A percentile compares a stretch with the other conserved stretches of the same genome.
These are phyloP conservation scores for Neonectria punicea DNA, from an alignment of 2,329 filamentous ascomycete genomes.

Conservation along the genomic window DNA sequence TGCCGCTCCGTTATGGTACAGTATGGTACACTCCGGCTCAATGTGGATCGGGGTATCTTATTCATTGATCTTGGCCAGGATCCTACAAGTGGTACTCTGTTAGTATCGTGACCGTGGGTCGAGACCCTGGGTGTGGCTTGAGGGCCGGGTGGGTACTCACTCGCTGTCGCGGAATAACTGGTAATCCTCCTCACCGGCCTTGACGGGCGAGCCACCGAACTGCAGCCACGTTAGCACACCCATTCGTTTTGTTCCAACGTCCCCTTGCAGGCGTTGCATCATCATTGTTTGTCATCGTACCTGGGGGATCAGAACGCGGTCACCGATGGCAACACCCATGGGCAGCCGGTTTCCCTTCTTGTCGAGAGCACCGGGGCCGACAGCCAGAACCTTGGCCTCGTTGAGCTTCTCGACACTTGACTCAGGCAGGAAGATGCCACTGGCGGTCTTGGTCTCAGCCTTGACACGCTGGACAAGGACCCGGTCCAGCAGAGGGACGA, in stretches of 20 bases:
- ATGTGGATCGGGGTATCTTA: slow-evolving; percentile 55
- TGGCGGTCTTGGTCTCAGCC: slow-evolving; percentile 94
- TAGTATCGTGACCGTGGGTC: slow-evolving; percentile 13
- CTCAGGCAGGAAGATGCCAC: slow-evolving; percentile 97
- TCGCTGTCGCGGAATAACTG: slow-evolving; percentile 97
- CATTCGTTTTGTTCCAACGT: not conserved
- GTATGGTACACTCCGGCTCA: slow-evolving; percentile 48
- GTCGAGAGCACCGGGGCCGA: slow-evolving; percentile 88
- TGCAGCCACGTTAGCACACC: slow-evolving; percentile 53
- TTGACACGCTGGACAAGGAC: slow-evolving; percentile 98
- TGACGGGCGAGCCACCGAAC: slow-evolving; percentile 95
- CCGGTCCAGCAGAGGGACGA: slow-evolving; percentile 95
- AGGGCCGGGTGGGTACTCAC: slow-evolving; percentile 67
- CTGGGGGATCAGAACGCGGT: slow-evolving; percentile 96
- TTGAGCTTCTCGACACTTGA: slow-evolving; percentile 97
- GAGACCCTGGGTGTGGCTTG: not conserved
- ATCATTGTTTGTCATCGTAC: slow-evolving; percentile 56
- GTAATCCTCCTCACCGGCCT: slow-evolving; percentile 97
- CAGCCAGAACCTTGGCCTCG: slow-evolving; percentile 94
- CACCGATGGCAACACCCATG: slow-evolving; percentile 84
- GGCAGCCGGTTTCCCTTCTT: slow-evolving; percentile 89
- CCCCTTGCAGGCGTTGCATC: not conserved
- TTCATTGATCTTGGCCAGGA: slow-evolving; percentile 99
- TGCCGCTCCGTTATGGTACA: slow-evolving; percentile 47
- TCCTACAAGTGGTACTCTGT: slow-evolving; percentile 62